Conservation (phyloP, 108 stramenopile genomes). For the Pseudonitzschia multistriata region DNA sequence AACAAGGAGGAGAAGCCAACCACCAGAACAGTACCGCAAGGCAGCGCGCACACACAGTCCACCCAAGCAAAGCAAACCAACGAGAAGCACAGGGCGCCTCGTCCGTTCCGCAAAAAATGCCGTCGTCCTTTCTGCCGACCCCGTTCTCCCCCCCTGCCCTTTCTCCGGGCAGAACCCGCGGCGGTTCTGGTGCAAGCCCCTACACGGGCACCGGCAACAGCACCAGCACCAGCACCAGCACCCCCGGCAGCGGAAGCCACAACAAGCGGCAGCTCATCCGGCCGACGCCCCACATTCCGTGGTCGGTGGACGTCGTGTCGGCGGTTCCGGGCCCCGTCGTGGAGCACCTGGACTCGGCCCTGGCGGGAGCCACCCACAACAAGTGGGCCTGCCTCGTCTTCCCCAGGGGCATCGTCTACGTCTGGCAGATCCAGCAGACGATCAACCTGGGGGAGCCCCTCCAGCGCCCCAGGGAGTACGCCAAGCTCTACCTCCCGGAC, state of each 20-base stretch:
- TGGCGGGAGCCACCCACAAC: conserved; percentile 16
- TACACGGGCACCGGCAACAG: too few species aligned
- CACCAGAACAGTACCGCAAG: too few species aligned
- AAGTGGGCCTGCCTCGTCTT: conserved; percentile 37
- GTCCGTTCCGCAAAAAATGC: too few species aligned
- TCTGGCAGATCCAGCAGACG: conserved; percentile 29
- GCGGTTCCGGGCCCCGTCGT: conserved; percentile 23
- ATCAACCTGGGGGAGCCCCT: conserved; percentile 3
- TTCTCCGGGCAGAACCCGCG: background rate
- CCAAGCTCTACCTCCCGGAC: conserved; percentile 18
- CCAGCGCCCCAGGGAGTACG: background rate
- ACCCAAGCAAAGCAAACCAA: background rate
- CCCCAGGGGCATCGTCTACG: conserved; percentile 27
- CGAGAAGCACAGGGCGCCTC: background rate
- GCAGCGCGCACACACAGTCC: too few species aligned
- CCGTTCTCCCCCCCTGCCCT: background rate
- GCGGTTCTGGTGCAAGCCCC: too few species aligned
- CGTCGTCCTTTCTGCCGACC: background rate
- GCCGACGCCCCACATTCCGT: conserved; percentile 33
- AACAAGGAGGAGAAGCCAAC: too few species aligned
- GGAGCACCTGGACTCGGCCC: conserved; percentile 1
- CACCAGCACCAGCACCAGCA: background rate
- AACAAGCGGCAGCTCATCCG: conserved; percentile 29
- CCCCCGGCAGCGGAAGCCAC: background rate
- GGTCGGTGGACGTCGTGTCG: conserved; percentile 35